Base-by-base conservation (phyloP, 495 filamentous ascomycete genomes). In the Polyplosphaeria fusca region DNA sequence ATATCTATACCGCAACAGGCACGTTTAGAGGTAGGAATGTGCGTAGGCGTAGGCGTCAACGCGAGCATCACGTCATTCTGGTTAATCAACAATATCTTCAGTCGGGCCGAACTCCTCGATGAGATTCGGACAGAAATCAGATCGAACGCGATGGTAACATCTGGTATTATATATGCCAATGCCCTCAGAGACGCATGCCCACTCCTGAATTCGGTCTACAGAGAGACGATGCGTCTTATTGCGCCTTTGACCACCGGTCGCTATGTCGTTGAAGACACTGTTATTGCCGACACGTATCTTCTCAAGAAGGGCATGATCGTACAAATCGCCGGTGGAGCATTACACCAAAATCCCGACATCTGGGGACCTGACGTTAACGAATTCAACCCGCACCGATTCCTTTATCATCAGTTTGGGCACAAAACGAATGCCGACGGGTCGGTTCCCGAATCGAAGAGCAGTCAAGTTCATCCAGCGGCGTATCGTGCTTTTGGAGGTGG, bases 401-500 rank as follows among this genome's bases (percentile, higher is more conserved):
- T 58, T 18, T 28, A 49, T 16, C 27, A 43, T 3, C 14, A 26
- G 14, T 16, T 5, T 14, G 61, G 61, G 24, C 42, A 43, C 4
- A 54, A 39, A 19, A 47, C 51, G 3, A 22, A 13, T 4, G 35
- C 20, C 27, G 48, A 53, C 37, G 52, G 46, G 4, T 28, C 59
- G 1, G 20, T 52, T 12, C 9, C 40, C 22, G 58, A 24, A 25
- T 12, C 46, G 0, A 55, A 52, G 19, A n/a, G 26, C 22, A 58
- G 24, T 13, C 39, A 52, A 19, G 49, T 63, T 4, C 57, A 59
- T 30, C 30, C 57, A 4, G 57, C 62, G 1, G 63, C 62, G 4
- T 75, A 75, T 47, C 50, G 74, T 42, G 49, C 65, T 0, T 79
- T 79, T 57, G 77, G 77, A 11, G 57, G 73, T 1, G 74, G 76